Conservation (phyloP, 2,329 filamentous ascomycete species). For the Emmonsiellopsis sp. region DNA sequence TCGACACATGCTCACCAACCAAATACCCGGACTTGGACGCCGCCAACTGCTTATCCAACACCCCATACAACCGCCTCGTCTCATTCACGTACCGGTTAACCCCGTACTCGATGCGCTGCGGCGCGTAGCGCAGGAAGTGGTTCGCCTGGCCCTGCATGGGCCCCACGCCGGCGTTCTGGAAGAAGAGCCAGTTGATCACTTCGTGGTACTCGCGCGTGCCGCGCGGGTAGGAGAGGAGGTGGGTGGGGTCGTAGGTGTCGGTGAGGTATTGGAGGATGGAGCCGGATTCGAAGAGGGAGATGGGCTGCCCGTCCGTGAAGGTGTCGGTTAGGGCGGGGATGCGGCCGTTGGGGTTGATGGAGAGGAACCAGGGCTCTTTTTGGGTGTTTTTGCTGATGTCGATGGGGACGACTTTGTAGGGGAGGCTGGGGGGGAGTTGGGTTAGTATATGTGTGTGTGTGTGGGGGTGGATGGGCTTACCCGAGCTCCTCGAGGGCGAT, state of each 20-base stretch:
- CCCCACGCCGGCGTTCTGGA: conserved; percentile 70
- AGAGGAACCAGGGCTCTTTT: conserved; percentile 78
- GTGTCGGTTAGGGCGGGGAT: conserved; percentile 81
- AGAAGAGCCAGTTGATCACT: conserved; percentile 67
- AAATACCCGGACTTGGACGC: conserved; percentile 42
- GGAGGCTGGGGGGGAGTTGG: conserved; percentile 35
- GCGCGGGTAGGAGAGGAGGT: conserved; percentile 71
- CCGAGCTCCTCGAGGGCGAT: conserved; percentile 80
- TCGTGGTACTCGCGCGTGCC: conserved; percentile 69
- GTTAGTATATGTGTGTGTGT: conserved; percentile 14
- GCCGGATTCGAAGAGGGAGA: conserved; percentile 74
- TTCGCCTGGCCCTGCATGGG: conserved; percentile 81
- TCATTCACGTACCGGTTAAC: conserved; percentile 76
- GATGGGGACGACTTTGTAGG: conserved; percentile 67
- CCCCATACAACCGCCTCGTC: conserved; percentile 69
- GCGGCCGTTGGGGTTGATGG: conserved; percentile 87
- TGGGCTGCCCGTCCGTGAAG: conserved; percentile 60
- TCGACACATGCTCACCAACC: conserved; percentile 37
- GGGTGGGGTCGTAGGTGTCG: conserved; percentile 67
- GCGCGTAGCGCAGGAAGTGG: conserved; percentile 75
- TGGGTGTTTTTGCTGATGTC: conserved; percentile 67
- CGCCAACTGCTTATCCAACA: conserved; percentile 62
- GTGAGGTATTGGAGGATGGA: conserved; percentile 77
- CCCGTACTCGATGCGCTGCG: conserved; percentile 72
- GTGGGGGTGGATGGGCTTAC: conserved; percentile 16